These are phyloP conservation scores for Excoecaria cochinchinensis DNA, from an alignment of 345 rosid genomes.

Conservation along the genomic window DNA sequence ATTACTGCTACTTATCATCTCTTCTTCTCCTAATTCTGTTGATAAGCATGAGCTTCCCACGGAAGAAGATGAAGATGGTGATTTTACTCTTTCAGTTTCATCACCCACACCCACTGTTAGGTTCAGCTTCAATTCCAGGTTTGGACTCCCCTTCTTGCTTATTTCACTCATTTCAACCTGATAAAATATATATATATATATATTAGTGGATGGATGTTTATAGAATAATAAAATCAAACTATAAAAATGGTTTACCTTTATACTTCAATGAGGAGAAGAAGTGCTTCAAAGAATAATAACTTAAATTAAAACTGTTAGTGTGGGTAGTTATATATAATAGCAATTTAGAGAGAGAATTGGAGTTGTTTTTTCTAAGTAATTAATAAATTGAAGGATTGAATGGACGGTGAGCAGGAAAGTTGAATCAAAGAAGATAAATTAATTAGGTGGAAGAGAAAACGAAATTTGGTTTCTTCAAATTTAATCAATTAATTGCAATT, in stretches of 20 bases:
- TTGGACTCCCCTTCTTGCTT: slow-evolving; percentile 17
- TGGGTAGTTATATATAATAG: background rate
- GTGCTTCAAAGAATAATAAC: no score
- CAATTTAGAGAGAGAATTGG: background rate
- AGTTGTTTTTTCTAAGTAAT: background rate
- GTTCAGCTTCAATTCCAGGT: slow-evolving; percentile 50
- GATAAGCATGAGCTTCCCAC: slow-evolving; percentile 50
- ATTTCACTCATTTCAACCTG: slow-evolving; percentile 27
- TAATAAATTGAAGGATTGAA: slow-evolving; percentile 29
- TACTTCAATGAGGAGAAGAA: no score
- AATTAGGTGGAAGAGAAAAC: background rate
- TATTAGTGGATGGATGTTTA: no score
- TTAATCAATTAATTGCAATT: no score
- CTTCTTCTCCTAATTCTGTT: slow-evolving; percentile 25
- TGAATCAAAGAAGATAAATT: slow-evolving; percentile 7
- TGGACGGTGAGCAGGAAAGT: slow-evolving; percentile 15
- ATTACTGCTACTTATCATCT: slow-evolving; percentile 14
- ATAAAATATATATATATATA: background rate
- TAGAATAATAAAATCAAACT: no score
- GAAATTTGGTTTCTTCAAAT: no score
- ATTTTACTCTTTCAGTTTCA: background rate
- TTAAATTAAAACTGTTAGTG: no score
- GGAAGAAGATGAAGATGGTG: slow-evolving; percentile 22
- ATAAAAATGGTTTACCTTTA: no score
- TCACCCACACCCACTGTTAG: slow-evolving; percentile 28